Evolutionary conservation across 2,329 filamentous ascomycete species (phyloP), one percentile per base, ranked within the genome.

Genomic region (Xylariaceae sp.): DNA sequence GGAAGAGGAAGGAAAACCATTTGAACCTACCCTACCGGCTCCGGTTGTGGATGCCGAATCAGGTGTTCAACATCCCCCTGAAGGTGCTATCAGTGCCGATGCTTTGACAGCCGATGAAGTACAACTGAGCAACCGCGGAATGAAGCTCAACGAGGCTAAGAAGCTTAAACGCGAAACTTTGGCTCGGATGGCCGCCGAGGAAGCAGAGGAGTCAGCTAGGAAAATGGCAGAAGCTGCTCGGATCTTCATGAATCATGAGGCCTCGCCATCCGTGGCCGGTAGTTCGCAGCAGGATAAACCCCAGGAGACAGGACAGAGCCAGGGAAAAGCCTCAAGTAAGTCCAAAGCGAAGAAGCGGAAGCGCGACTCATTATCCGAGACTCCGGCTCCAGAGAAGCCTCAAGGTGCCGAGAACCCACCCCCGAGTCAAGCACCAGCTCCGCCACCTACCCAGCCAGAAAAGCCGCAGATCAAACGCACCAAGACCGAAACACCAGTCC

Each of bases 111-210:
- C 78, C 12, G 85, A 89, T 29, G 87, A 90, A 62, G 81, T 85
- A 29, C 83, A 84, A 50, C 79, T 87, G 12, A 86, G 86, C 68
- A 89, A 91, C 71, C 82, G 88, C 48, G 89, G 89, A 7, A 90
- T 92, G 86, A 88, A 90, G 68, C 78, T 92, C 21, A 92, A 92
- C 68, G 88, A 91, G 65, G 87, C 90, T 2, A 92, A 91, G 74
- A 90, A 89, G 69, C 75, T 88, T 9, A 91, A 91, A 74, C 79
- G 85, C 52, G 86, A 90, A 71, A 83, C 84, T 5, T 74, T 87
- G 62, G 84, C 83, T 11, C 84, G 84, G 63, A 77, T 82, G 63
- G 85, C 85, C 1, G 85, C 83, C 1, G 83, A 87, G 60, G 85
- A 87, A 67, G 85, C 85, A 14, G 82, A 84, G 67, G 80, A 83